Evolutionary conservation across 179 eudicot species (phyloP), one percentile per base, ranked within the genome.

Genomic region (Patellifolia procumbens): DNA sequence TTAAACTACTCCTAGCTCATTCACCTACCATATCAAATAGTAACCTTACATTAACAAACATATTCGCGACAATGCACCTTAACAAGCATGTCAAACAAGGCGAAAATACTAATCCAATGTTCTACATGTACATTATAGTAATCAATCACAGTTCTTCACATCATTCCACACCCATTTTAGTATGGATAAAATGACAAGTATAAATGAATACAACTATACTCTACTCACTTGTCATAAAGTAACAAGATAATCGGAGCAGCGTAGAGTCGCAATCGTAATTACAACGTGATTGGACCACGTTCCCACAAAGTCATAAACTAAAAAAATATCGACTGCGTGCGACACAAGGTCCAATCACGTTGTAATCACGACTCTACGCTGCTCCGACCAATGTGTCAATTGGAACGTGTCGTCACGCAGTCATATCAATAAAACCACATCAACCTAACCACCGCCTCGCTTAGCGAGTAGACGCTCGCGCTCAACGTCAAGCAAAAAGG

Each of bases 271-370:
- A 7, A 24, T 6, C 31, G 61, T 56, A 29, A 55, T 58, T 12
- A 28, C 34, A 42, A 66, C 10, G 73, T 55, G 32, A 76, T 55
- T 55, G 52, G 61, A 39, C 24, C 55, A 34, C 19, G 48, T 4
- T 8, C 31, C 58, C 34, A 28, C 43, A 31, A 31, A n/a, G 5
- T 22, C 37, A 56, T 55, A 24, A 46, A 22, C 45, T 52, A 19
- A n/a, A 37, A 34, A 8, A 12, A 53, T 24, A 39, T 34, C 1
- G 37, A 66, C 70, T 66, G 29, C n/a, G 31, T 66, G 52, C 34
- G 26, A 66, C 42, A 66, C 70, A 66, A 5, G 32, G 52, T 42
- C 70, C 70, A 66, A 42, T 66, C 70, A 66, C 51, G 20, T 66
- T 28, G 70, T 66, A 66, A 22, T 66, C 70, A 24, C 11, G 26